phyloP scores from a whole-genome alignment of 2,329 filamentous ascomycete species.

The Basipetospora sp. region DNA sequence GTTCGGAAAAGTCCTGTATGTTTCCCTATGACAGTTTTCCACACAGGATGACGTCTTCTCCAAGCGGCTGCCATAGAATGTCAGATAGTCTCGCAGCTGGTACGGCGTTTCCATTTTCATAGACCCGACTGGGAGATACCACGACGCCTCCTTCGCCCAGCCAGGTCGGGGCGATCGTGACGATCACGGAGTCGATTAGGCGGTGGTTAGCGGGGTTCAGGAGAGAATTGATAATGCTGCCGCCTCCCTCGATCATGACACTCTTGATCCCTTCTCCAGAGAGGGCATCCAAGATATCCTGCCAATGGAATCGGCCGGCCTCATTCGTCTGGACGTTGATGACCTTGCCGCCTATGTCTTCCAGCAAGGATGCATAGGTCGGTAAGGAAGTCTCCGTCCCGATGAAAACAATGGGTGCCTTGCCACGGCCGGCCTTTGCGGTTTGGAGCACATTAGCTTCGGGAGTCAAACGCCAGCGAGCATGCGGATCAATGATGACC shows the following conservation, averaged over 20 bases:
- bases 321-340: slow-evolving; percentile 25
- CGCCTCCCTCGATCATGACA: slow-evolving; percentile 88
- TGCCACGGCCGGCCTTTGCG: slow-evolving; percentile 48
- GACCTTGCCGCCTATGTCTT: slow-evolving; percentile 37
- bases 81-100: slow-evolving; percentile 51
- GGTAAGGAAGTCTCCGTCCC: slow-evolving; percentile 29
- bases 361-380: slow-evolving; percentile 26
- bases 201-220: slow-evolving; percentile 45
- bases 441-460: slow-evolving; percentile 52
- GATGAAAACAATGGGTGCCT: slow-evolving; percentile 59
- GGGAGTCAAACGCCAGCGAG: slow-evolving; percentile 51
- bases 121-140: slow-evolving; percentile 52
- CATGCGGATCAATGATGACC: slow-evolving; percentile 64
- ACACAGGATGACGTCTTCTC: slow-evolving; percentile 71
- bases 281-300: slow-evolving; percentile 45
- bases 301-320: slow-evolving; percentile 43
- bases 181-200: slow-evolving; percentile 64
- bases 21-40: slow-evolving; percentile 34
- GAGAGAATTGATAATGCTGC: slow-evolving; percentile 64
- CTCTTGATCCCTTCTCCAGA: slow-evolving; percentile 48
- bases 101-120: slow-evolving; percentile 34
- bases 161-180: slow-evolving; percentile 83
- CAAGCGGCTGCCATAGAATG: slow-evolving; percentile 62
- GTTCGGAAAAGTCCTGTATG: too few relatives aligned
- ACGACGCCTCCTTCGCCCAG: slow-evolving; percentile 71